Evolutionary conservation across 257 asterid species (phyloP), one percentile per base, ranked within the genome.

Genomic region (Thymus quinquecostatus): DNA sequence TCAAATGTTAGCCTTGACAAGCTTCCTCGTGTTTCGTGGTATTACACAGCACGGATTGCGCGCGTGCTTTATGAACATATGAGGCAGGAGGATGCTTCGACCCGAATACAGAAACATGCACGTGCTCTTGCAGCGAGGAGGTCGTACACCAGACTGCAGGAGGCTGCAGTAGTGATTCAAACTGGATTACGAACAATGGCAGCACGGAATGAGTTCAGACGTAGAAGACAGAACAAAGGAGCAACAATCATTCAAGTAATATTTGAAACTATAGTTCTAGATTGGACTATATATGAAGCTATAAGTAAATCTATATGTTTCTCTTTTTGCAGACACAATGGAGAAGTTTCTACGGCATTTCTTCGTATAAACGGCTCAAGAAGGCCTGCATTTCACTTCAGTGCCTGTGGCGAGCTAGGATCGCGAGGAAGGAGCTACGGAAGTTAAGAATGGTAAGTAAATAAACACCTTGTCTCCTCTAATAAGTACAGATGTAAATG

Each of bases 371-470:
- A 48, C 84, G 72, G 81, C 83, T 79, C 74, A 85, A 81, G 74
- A 89, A 80, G 81, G 86, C 85, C 57, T 85, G 43, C 48, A 66
- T 89, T 54, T 76, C 86, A 70, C 85, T 91, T 77, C 98, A 93
- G 81, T 89, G 98, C 81, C 89, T 87, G 75, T 93, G 98, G 98
- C 86, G 98, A 85, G 88, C 84, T 53, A 83, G 87, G 78, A 73
- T 85, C 43, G 98, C 97, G 43, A 89, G 96, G 82, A 87, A 83
- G 82, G 96, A 85, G 85, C 97, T 93, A 69, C 88, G 96, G 27
- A 86, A 82, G 82, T 78, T 93, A 81, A 89, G 83, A 77, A 86
- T 93, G 90, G 98, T 93, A 43, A 30, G 89, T 67, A 10, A 54
- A 63, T 30, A n/a, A 73, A 12, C 47, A 45, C 45, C 60, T 66